Percentiles rank a stretch among this genome's conserved stretches.
Evolutionary conservation across 352 stramenopile species (phyloP).

Genomic region (Pythium apleroticum): DNA sequence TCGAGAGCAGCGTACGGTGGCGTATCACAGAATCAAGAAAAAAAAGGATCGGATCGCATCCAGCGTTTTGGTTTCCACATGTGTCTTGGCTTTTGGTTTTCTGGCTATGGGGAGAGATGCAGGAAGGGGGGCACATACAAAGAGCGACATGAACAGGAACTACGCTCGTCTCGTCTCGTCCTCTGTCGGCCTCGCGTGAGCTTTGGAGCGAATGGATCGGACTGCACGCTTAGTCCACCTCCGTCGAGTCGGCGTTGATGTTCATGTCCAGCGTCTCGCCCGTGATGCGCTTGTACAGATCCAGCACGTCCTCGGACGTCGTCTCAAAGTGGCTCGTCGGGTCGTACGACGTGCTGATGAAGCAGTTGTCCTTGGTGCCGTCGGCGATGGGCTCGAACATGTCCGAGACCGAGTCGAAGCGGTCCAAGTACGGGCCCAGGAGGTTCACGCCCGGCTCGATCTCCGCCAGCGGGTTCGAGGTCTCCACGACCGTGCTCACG

Average conservation of each 20-base stretch:
- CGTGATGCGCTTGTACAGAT: conserved; percentile 98
- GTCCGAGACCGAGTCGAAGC: conserved; percentile 96
- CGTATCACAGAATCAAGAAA: conserved; percentile 1
- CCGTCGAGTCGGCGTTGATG: conserved; percentile 95
- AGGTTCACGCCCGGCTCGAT: conserved; percentile 94
- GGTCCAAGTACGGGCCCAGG: conserved; percentile 94
- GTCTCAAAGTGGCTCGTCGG: conserved; percentile 97
- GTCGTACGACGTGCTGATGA: conserved; percentile 95
- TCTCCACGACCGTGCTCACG: conserved; percentile 98
- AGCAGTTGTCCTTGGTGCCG: conserved; percentile 95
- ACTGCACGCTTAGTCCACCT: conserved; percentile 67
- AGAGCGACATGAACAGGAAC: conserved; percentile 3
- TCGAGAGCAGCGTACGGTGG: neutral
- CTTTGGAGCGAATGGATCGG: neutral
- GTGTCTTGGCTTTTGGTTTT: conserved; percentile 1
- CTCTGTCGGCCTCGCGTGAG: neutral
- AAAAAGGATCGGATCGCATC: conserved; percentile 8
- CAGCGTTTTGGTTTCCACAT: neutral
- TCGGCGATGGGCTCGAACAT: conserved; percentile 94
- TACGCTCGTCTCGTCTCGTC: neutral
- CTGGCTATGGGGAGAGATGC: neutral
- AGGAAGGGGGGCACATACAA: neutral
- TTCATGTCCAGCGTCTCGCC: conserved; percentile 98
- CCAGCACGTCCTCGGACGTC: conserved; percentile 95
- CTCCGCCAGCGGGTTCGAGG: conserved; percentile 93